These are phyloP conservation scores for Phlebopus sp. DNA, from an alignment of 1,284 basidiomycete genomes.

Conservation along the genomic window DNA sequence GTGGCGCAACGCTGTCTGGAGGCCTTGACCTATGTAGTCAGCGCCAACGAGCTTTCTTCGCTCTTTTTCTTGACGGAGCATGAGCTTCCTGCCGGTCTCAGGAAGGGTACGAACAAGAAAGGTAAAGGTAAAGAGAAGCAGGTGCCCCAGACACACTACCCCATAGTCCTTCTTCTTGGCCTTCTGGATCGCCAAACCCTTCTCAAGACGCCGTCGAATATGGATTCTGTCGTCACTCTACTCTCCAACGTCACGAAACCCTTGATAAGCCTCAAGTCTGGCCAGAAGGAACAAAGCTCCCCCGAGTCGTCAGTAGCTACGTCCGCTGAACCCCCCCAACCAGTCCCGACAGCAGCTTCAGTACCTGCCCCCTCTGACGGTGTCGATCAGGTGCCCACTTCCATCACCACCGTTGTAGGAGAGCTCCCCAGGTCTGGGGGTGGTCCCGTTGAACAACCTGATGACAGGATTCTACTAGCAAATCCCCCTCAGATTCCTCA, in stretches of 20 bases:
- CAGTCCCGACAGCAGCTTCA: slow-evolving; percentile 8
- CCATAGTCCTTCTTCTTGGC: slow-evolving; percentile 83
- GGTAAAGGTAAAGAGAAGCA: slow-evolving; percentile 93
- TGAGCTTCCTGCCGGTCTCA: slow-evolving; percentile 76
- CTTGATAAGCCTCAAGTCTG: slow-evolving; percentile 60
- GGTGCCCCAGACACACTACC: slow-evolving; percentile 78
- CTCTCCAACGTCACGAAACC: slow-evolving; percentile 86
- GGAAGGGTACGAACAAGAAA: slow-evolving; percentile 70
- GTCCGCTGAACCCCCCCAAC: slow-evolving; percentile 16
- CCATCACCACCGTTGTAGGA: slow-evolving; percentile 9
- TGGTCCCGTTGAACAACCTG: slow-evolving; percentile 38
- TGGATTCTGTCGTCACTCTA: slow-evolving; percentile 87
- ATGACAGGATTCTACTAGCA: slow-evolving; percentile 64
- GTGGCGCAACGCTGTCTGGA: slow-evolving; percentile 93
- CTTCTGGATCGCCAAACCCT: slow-evolving; percentile 84
- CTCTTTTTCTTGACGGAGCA: slow-evolving; percentile 95
- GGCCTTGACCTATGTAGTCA: slow-evolving; percentile 83
- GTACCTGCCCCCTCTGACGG: not conserved
- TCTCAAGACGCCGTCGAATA: slow-evolving; percentile 82
- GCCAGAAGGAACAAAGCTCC: slow-evolving; percentile 36
- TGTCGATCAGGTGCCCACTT: no score
- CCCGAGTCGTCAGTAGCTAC: slow-evolving; percentile 20
- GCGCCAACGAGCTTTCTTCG: slow-evolving; percentile 77
- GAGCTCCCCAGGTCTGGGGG: slow-evolving; percentile 31
- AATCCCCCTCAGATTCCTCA: slow-evolving; percentile 83